Base-by-base conservation (phyloP, 805 yeast species). In the Candida railenensis region DNA sequence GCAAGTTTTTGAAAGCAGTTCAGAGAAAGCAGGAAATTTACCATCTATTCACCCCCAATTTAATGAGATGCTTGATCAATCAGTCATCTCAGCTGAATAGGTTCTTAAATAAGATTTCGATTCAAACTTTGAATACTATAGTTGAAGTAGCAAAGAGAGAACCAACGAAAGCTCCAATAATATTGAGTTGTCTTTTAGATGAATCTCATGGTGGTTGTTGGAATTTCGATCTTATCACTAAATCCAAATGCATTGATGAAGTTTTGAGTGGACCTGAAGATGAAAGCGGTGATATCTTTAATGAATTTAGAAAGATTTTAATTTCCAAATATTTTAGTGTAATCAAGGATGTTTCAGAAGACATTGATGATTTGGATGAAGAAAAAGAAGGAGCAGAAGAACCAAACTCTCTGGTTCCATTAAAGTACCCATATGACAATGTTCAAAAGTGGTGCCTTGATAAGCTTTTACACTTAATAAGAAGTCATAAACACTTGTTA, bases 141-240 rank as follows among this genome's bases (percentile, higher is more conserved):
- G 68, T 75, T 2, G 65, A 66, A 2, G 67, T 53, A 55, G 3
- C 71, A 71, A 49, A 60, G 34, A 46, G 55, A 1, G 64, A 77
- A 45, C 72, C 78, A 2, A 52, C 57, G 15, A 67, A 72, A 45
- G 75, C 78, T 3, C 68, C 71, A 5, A 52, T 54, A 3, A 53
- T 67, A 15, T 49, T 69, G 11, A 34, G 53, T 3, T 48, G 65
- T 30, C 52, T 71, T 22, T 45, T 61, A 8, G 60, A 63, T 40
- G 66, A 68, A 22, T 34, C 51, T 0, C 63, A 69, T 15, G 72
- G 73, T 22, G 87, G 87, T 3, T 76, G 80, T 34, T 71, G 87
- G 56, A 82, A 82, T 49, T 90, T 91, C 63, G 97, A 91, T 63
- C 73, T 77, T 49, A 60, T 87, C 22, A 85, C 96, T 1, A 89